These are phyloP conservation scores for Claviceps capensis DNA, from an alignment of 2,329 filamentous ascomycete genomes.

Conservation along the genomic window DNA sequence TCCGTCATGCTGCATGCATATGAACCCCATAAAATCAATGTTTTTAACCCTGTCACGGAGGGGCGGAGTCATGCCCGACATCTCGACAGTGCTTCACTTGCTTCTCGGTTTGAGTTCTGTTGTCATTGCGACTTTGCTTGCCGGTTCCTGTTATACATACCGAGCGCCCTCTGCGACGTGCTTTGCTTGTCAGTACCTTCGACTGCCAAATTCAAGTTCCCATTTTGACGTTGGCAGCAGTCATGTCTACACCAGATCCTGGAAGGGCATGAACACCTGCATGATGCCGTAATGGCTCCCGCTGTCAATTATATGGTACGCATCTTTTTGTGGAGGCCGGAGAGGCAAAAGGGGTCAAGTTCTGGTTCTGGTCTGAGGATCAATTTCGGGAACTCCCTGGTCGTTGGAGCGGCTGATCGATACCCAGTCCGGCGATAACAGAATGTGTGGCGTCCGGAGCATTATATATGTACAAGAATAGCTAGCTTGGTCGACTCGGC, in stretches of 20 bases:
- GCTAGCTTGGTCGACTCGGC: not conserved
- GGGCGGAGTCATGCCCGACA: too few relatives aligned
- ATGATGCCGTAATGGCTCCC: conserved; percentile 2
- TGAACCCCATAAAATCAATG: not conserved
- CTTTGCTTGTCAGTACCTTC: not conserved
- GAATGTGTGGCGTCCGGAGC: not conserved
- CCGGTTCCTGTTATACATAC: not conserved
- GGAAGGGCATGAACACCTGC: not conserved
- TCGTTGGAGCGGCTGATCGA: conserved; percentile 1
- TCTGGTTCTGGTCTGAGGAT: not conserved
- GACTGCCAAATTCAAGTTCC: not conserved
- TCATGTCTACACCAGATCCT: not conserved
- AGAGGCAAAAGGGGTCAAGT: not conserved
- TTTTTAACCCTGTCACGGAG: not conserved
- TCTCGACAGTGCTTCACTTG: not conserved
- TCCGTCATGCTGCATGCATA: not conserved
- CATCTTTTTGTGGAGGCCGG: too few relatives aligned
- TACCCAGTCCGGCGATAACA: not conserved
- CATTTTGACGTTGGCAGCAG: not conserved
- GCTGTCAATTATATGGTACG: not conserved
- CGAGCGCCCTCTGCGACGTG: not conserved
- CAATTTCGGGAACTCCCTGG: not conserved
- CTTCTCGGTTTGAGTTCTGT: not conserved
- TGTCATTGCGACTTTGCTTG: not conserved
- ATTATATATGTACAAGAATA: not conserved